A percentile compares a stretch with the other conserved stretches of the same genome.
Evolutionary conservation across 805 yeast species (phyloP).

Genomic region (Candida chauliodis): DNA sequence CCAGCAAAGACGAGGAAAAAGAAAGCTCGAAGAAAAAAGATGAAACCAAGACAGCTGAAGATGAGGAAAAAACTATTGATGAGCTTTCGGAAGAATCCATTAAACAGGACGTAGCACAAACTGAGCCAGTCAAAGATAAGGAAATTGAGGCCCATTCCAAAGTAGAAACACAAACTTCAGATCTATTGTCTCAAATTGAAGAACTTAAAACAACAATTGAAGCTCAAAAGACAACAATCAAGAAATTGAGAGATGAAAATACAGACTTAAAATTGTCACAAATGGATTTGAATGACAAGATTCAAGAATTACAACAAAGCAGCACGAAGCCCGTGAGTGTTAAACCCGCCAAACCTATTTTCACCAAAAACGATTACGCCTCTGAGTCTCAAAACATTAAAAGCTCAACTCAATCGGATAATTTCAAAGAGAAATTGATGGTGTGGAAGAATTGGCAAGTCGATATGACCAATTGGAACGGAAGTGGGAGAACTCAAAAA

Average conservation of each 20-base stretch:
- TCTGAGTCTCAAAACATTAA: conserved; percentile 20
- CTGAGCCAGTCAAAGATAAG: neutral
- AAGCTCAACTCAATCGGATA: conserved; percentile 37
- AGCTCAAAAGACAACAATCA: conserved; percentile 32
- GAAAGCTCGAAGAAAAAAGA: conserved; percentile 2
- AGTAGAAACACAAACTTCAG: conserved; percentile 4
- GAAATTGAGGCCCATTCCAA: neutral
- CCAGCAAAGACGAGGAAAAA: too few species aligned
- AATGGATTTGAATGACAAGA: conserved; percentile 36
- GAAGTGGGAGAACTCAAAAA: conserved; percentile 48
- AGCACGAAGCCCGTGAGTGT: conserved; percentile 2
- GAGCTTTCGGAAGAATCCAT: too few species aligned
- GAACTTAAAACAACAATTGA: conserved; percentile 23
- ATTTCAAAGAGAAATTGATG: conserved; percentile 51
- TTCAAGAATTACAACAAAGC: conserved; percentile 25
- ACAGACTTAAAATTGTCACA: conserved; percentile 37
- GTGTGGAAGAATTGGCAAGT: conserved; percentile 84
- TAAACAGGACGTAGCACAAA: neutral
- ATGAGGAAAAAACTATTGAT: too few species aligned
- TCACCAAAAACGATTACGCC: conserved; percentile 30
- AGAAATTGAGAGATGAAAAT: conserved; percentile 37
- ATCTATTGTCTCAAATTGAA: conserved; percentile 13
- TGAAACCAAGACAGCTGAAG: conserved; percentile 11
- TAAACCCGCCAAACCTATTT: conserved; percentile 26
- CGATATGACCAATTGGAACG: conserved; percentile 82